Percentiles rank a stretch among this genome's conserved stretches.
Conservation (phyloP, 441 rosid species). For the Raphanus hybrid region DNA sequence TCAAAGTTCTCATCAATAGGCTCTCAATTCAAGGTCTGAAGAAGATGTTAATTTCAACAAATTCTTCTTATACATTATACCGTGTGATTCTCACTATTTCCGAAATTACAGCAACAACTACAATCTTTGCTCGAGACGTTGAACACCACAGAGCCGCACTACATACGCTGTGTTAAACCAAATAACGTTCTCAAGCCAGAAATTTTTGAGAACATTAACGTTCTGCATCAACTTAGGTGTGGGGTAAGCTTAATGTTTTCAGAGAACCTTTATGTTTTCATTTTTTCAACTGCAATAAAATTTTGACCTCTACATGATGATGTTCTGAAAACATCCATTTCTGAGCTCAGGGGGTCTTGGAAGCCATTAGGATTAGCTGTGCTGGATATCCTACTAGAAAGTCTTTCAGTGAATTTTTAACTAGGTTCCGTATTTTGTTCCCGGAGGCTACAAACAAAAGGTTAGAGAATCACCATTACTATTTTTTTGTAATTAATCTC, state of each 20-base stretch:
- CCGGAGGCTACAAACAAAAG: conserved; percentile 60
- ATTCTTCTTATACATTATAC: conserved; percentile 20
- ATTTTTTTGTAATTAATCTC: conserved; percentile 3
- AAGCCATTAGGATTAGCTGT: conserved; percentile 98
- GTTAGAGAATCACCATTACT: conserved; percentile 48
- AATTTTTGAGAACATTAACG: conserved; percentile 81
- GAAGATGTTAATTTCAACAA: conserved; percentile 21
- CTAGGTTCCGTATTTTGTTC: conserved; percentile 71
- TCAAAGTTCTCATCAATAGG: conserved; percentile 98
- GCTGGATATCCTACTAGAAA: conserved; percentile 97
- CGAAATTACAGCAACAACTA: conserved; percentile 84
- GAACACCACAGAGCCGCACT: conserved; percentile 92
- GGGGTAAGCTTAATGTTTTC: conserved; percentile 71
- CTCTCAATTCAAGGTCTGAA: conserved; percentile 83
- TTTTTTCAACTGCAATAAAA: conserved; percentile 21
- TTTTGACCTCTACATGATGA: conserved; percentile 13
- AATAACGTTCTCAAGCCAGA: conserved; percentile 89
- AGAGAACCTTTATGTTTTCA: conserved; percentile 34
- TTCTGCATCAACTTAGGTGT: conserved; percentile 91
- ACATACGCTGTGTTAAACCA: conserved; percentile 94
- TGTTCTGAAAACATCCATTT: conserved; percentile 19
- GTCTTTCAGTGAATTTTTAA: conserved; percentile 71
- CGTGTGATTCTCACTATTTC: conserved; percentile 29
- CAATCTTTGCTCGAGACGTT: conserved; percentile 92
- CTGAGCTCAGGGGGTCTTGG: conserved; percentile 86